A percentile compares a stretch with the other conserved stretches of the same genome.
These are phyloP conservation scores for Cutaneotrichosporon sp. DNA, from an alignment of 1,284 basidiomycete species.

Conservation along the genomic window DNA sequence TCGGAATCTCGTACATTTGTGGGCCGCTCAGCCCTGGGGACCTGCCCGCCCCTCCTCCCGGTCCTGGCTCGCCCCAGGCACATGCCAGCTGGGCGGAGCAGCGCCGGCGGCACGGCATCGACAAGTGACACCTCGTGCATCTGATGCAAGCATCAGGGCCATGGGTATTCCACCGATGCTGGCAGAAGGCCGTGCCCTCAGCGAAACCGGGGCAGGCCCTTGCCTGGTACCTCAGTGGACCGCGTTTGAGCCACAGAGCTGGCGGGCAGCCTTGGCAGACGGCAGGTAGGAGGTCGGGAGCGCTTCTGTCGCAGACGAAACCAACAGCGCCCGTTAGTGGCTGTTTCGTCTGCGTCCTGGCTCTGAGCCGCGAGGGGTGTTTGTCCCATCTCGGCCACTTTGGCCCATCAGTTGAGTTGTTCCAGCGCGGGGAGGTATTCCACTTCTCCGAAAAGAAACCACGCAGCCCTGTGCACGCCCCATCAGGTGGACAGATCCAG, in stretches of 20 bases:
- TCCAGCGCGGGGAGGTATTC: neutral
- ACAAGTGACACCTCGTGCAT: neutral
- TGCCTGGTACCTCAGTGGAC: neutral
- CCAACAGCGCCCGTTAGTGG: neutral
- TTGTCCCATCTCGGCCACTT: neutral
- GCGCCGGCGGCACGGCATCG: neutral
- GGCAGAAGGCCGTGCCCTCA: neutral
- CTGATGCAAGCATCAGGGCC: neutral
- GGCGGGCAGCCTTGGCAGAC: neutral
- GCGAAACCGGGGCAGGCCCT: neutral
- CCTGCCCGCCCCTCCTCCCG: too few relatives aligned
- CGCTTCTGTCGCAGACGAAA: neutral
- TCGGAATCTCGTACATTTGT: neutral
- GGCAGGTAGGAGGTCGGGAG: slow-evolving; percentile 1
- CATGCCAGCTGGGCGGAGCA: neutral
- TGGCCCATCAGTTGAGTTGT: neutral
- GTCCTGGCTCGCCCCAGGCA: neutral
- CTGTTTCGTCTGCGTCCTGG: neutral
- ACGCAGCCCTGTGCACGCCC: neutral
- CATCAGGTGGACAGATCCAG: neutral
- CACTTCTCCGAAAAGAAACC: neutral
- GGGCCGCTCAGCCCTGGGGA: neutral
- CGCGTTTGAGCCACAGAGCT: neutral
- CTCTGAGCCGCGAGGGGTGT: neutral
- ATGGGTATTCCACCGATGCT: neutral